A percentile compares a stretch with the other conserved stretches of the same genome.
Conservation (phyloP, 2,329 filamentous ascomycete species). For the Paecilomyces niveus region DNA sequence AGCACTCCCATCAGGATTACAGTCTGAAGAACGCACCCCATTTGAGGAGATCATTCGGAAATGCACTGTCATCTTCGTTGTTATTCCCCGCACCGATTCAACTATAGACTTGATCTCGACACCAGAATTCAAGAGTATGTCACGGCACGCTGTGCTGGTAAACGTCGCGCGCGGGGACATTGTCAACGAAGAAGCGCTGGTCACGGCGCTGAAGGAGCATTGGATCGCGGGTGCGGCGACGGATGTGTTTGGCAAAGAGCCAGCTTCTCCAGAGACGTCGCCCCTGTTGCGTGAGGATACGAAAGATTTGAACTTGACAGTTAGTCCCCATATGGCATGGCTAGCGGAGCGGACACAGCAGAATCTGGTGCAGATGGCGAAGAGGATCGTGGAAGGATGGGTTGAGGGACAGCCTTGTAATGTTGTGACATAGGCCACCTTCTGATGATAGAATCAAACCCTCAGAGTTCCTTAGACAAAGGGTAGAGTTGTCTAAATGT, state of each 20-base stretch:
- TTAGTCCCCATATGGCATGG: slow-evolving; percentile 51
- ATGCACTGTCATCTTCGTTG: slow-evolving; percentile 25
- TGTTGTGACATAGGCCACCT: slow-evolving; percentile 7
- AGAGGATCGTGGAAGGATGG: slow-evolving; percentile 43
- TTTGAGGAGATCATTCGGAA: slow-evolving; percentile 23
- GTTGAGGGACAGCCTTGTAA: slow-evolving; percentile 22
- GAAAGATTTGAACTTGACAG: slow-evolving; percentile 42
- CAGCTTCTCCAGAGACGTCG: slow-evolving; percentile 36
- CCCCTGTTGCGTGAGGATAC: slow-evolving; percentile 39
- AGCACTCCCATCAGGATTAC: background rate
- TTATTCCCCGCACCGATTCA: slow-evolving; percentile 20
- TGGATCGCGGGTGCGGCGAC: slow-evolving; percentile 44
- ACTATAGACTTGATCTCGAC: slow-evolving; percentile 28
- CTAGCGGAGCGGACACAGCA: slow-evolving; percentile 41
- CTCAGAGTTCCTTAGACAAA: no score
- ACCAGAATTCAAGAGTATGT: slow-evolving; percentile 39
- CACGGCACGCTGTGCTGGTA: slow-evolving; percentile 38
- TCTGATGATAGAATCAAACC: no score
- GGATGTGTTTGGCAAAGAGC: slow-evolving; percentile 46
- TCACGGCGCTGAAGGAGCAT: slow-evolving; percentile 37
- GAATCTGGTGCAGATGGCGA: slow-evolving; percentile 39
- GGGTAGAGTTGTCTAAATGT: background rate
- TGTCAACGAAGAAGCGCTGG: slow-evolving; percentile 44
- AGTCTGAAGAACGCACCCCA: slow-evolving; percentile 8
- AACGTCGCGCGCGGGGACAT: slow-evolving; percentile 47